Evolutionary conservation across 2,329 filamentous ascomycete genomes (phyloP), one percentile per base, ranked within the genome.

Genomic region (Claviceps quebecensis): DNA sequence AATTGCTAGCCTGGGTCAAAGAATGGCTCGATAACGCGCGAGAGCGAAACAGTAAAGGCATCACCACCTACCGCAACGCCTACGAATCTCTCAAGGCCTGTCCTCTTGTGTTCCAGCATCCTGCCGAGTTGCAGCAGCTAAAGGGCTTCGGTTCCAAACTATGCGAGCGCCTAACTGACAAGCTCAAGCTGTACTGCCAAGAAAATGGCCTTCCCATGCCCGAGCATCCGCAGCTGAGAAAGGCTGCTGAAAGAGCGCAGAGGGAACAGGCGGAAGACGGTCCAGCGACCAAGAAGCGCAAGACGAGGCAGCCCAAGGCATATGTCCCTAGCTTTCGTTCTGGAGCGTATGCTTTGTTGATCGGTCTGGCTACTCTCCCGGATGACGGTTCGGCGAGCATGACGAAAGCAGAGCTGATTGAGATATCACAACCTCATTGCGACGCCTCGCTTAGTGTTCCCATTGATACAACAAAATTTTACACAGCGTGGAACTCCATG

Each of bases 401-500:
- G 66, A 78, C 80, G 9, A 91, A 89, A 62, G 62, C 72, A 6
- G 76, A 86, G 52, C 67, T 89, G 2, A 83, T 89, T 45, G 79
- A 82, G 53, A 69, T 75, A 13, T 84, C 86, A 1, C 84, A 91
- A 59, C 78, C 77, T 6, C 73, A 86, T 62, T 87, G 83, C 59
- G 84, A 90, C 60, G 69, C 82, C 2, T 89, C 85, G 0, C 89
- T 88, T 59, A 83, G 77, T 0, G 79, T 77, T 0, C 82, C 84
- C 0, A 72, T 70, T 41, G 83, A 87, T 50, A 72, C 84, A 0
- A 81, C 74, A 11, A 84, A 81, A 52, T 86, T 78, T 59, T 86
- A 87, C 58, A 91, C 86, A 0, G 87, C 87, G 0, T 93, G 86
- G 86, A 84, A 78, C 59, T 88, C 86, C 1, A 89, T 91, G 76